phyloP scores from a whole-genome alignment of 768 basidiomycete species.

The Mycena albidolilacea region DNA sequence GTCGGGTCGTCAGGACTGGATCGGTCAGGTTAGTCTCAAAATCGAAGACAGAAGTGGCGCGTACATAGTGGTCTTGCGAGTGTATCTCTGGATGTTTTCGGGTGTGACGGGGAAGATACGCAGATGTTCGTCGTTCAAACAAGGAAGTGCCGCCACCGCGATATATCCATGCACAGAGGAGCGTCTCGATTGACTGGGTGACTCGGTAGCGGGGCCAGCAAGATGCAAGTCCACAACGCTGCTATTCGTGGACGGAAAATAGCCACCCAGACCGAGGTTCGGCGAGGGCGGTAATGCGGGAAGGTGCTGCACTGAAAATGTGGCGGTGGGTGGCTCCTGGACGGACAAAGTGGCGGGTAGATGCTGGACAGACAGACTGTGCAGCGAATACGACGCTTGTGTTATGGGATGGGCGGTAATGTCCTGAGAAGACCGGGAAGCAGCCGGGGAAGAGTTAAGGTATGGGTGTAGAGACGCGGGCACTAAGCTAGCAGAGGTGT shows the following conservation, averaged over 20 bases:
- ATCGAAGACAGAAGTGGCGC: not conserved
- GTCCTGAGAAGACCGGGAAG: slow-evolving; percentile 11
- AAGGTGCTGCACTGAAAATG: slow-evolving; percentile 19
- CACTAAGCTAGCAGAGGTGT: too few relatives aligned
- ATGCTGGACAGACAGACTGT: slow-evolving; percentile 36
- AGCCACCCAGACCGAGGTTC: slow-evolving; percentile 18
- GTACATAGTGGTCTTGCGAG: slow-evolving; percentile 13
- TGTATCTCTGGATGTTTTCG: slow-evolving; percentile 23
- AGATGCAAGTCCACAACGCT: slow-evolving; percentile 26
- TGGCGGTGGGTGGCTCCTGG: slow-evolving; percentile 6
- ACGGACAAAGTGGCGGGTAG: slow-evolving; percentile 25
- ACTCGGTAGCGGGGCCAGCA: slow-evolving; percentile 13
- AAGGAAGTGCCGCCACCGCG: not conserved
- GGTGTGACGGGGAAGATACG: slow-evolving; percentile 30
- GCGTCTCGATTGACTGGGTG: slow-evolving; percentile 11
- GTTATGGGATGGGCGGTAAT: slow-evolving; percentile 33
- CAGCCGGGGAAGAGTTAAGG: too few relatives aligned
- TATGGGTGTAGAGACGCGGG: too few relatives aligned
- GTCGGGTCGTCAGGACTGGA: slow-evolving; percentile 25
- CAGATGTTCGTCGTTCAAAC: slow-evolving; percentile 18
- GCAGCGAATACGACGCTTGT: slow-evolving; percentile 35
- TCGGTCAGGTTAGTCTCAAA: not conserved
- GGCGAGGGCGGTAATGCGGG: slow-evolving; percentile 20
- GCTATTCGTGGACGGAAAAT: slow-evolving; percentile 26
- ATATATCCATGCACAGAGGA: slow-evolving; percentile 26